Evolutionary conservation across 768 basidiomycete species (phyloP), one percentile per base, ranked within the genome.

Genomic region (Cystofilobasidium macerans): DNA sequence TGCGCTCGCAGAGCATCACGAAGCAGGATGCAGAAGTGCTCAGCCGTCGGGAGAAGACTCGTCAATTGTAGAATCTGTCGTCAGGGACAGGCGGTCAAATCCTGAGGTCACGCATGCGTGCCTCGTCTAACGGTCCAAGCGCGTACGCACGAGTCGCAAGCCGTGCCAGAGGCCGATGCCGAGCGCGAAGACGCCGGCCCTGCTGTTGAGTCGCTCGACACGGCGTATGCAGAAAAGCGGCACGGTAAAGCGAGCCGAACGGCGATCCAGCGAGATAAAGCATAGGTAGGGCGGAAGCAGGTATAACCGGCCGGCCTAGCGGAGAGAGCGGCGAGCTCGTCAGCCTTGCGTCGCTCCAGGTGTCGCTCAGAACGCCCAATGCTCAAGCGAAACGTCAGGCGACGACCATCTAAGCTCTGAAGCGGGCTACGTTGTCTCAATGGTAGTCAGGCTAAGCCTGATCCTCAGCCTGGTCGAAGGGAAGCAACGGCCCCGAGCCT

Each of bases 141-240:
- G n/a, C n/a, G n/a, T n/a, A 35, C 85, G 70, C 71, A 94, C 93
- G 71, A 97, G 87, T 79, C 94, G 87, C 79, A 88, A 83, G 40
- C 89, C 86, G 75, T 98, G 91, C 89, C 92, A 97, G 60, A 88
- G 84, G n/a, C 85, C 82, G 24, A 98, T 78, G 71, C 90, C 92
- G 35, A 99, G 82, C n/a, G 94, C 93, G 74, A 97, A 97, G 42
- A 95, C 86, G 7, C 95, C 95, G 33, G 91, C 88, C 18, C 91
- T 84, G 14, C 91, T 87, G 75, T 94, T 95, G 61, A 97, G 81
- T 57, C 91, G 80, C 77, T 99, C 95, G 26, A 99, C 95, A 63
- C 95, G 80, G 60, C 95, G 83, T 71, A 99, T 84, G 7, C 91
- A 91, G 61, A 86, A 90, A 48, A 99, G 81, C 35, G 95, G 94